Conservation (phyloP, 2,329 filamentous ascomycete genomes). For the Trichoderma asperellum region DNA sequence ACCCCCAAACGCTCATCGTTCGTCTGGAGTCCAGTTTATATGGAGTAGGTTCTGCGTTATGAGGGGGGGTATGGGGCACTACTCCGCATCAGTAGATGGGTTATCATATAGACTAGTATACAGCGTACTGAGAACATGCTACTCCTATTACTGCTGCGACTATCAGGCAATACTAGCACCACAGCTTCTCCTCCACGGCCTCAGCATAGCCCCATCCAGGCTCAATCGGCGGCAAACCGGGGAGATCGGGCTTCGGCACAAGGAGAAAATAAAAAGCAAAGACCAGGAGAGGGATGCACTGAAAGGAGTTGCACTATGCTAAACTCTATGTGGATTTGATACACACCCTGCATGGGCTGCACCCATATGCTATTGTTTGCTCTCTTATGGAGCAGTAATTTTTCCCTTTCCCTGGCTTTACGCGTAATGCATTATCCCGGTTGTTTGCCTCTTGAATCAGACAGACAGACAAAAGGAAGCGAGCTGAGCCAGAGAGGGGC, state of each 20-base stretch:
- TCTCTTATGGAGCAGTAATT: background rate
- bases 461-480: background rate
- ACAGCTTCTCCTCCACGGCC: background rate
- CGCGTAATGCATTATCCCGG: background rate
- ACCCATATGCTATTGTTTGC: background rate
- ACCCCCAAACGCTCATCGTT: background rate
- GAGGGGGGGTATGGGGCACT: background rate
- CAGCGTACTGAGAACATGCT: background rate
- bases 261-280: background rate
- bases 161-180: background rate
- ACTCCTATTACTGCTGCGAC: too few relatives aligned
- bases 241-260: slow-evolving; percentile 19
- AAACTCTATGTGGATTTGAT: background rate
- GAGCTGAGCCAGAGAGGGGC: background rate
- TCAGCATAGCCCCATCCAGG: slow-evolving; percentile 5
- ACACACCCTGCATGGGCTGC: background rate
- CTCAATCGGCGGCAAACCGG: background rate
- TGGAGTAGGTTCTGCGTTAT: background rate
- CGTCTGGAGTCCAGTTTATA: background rate
- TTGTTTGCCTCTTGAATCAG: background rate
- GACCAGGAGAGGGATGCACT: background rate
- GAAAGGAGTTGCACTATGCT: background rate
- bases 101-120: background rate
- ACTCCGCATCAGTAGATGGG: background rate
- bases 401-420: background rate